phyloP scores from a whole-genome alignment of 2,329 filamentous ascomycete species.

The Fusarium nanum region DNA sequence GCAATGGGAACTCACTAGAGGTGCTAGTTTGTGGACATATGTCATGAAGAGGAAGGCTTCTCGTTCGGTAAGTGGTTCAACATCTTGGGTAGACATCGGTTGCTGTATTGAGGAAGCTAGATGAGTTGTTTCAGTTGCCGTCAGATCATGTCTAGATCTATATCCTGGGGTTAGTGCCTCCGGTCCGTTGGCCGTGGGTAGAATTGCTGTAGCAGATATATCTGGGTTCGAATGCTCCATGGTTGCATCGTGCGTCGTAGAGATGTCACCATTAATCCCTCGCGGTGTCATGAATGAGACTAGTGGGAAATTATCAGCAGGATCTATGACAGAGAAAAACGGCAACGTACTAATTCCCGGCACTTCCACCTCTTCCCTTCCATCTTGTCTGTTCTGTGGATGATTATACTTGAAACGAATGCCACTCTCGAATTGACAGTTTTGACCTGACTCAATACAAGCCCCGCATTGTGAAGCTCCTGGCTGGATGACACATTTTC shows the following conservation, averaged over 20 bases:
- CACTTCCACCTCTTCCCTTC: background rate
- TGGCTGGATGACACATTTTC: background rate
- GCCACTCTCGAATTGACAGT: conserved; percentile 4
- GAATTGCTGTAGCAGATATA: background rate
- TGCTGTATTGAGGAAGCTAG: background rate
- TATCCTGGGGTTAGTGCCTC: background rate
- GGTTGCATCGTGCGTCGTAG: too few species aligned
- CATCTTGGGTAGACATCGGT: background rate
- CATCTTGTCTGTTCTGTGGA: fast-evolving
- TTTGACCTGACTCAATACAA: background rate
- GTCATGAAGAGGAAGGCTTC: conserved; percentile 12
- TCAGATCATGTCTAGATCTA: background rate
- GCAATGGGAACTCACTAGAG: background rate
- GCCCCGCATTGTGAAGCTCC: background rate
- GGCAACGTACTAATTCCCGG: background rate
- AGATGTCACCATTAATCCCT: background rate
- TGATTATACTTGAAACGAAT: conserved; percentile 14
- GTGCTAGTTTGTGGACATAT: conserved; percentile 4
- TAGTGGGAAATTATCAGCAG: fast-evolving
- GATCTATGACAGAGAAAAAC: too few species aligned
- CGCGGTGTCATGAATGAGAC: conserved; percentile 2
- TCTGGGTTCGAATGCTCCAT: background rate
- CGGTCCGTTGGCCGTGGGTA: background rate
- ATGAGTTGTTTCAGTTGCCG: background rate
- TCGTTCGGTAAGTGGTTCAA: background rate